Base-by-base conservation (phyloP, 1,284 basidiomycete species). In the Albatrellus sp. region DNA sequence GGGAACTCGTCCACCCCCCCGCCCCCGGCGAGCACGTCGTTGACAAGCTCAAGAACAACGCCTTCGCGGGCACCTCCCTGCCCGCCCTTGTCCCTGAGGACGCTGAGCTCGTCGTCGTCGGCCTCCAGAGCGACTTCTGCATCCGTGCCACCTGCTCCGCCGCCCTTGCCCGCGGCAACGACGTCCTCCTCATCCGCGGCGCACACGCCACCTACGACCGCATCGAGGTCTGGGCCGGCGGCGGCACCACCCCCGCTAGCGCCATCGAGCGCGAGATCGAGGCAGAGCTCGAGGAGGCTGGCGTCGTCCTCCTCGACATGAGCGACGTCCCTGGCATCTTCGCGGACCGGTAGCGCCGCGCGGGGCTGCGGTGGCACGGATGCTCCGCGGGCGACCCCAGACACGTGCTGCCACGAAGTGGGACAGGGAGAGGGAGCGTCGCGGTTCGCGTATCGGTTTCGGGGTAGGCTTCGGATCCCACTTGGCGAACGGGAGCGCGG, bases 21-120 rank as follows among this genome's bases (percentile, higher is more conserved):
- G 65, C 65, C 10, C 55, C 67, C 0, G 55, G 62, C 51, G 78
- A 81, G 58, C 57, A 59, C 43, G 62, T 80, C 44, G 52, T 82
- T 44, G 77, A 82, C 62, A 82, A 81, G 62, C 61, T 61, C 48
- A 80, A 80, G 62, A 80, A 77, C 62, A 82, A 80, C 54, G 78
- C 79, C 17, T 83, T 82, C 51, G 62, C 69, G 0, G 75, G 73
- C 28, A 80, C 78, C 30, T 49, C 45, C 9, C 64, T 83, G 10
- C 67, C 57, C 5, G 64, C 68, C 6, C 56, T 75, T 37, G 61
- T 83, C 37, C 63, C 69, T 0, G 46, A 53, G 4, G 67, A 72
- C 31, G 75, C 75, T 9, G 73, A 79, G 63, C 64, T 82, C 46
- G 66, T 82, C 47, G 67, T 82, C 42, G 71, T 72, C n/a, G 80